Evolutionary conservation across 306 rosid species (phyloP), one percentile per base, ranked within the genome.

Genomic region (Sphenostylis stenocarpa): DNA sequence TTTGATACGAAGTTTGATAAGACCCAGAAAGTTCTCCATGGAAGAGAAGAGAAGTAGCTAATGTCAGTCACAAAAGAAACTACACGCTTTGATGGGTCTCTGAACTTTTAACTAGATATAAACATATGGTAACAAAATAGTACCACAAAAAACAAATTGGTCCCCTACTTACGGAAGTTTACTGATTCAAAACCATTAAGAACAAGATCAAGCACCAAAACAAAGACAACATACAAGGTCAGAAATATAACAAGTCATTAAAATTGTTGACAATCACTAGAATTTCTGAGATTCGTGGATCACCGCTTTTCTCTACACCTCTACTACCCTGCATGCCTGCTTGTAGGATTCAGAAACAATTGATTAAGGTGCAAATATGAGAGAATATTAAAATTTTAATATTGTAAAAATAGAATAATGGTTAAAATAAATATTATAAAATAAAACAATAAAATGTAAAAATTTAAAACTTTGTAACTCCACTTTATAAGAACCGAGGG

Each of bases 1-100:
- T 73, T 72, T 73, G 2, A 95, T 81, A 13, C 96, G 91, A 83
- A 95, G 66, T 80, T 84, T 83, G 70, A 95, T 85, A 49, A 90
- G 91, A 44, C 98, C 97, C 55, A 87, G 49, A 52, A 87, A 4
- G 64, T 60, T 53, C 10, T 81, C 87, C 96, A 91, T 93, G 36
- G 43, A 65, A 73, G 28, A 26, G 28, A 26, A 26, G 28, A 26
- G 28, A 26, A 26, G 28, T 26, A 1, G 28, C 21, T 8, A 62
- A 14, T 44, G 19, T 67, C 1, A 0, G 66, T 57, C 11, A n/a
- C 72, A 44, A 62, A 60, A 48, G 10, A 67, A 78, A 65, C 20
- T 62, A 9, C 26, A 12, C 1, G 26, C 15, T 11, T 39, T 10
- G 45, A 11, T 33, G 20, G 13, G 43, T 8, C 0, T 38, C 0